Base-by-base conservation (phyloP, 768 basidiomycete genomes). In the Naganishia friedmannii region DNA sequence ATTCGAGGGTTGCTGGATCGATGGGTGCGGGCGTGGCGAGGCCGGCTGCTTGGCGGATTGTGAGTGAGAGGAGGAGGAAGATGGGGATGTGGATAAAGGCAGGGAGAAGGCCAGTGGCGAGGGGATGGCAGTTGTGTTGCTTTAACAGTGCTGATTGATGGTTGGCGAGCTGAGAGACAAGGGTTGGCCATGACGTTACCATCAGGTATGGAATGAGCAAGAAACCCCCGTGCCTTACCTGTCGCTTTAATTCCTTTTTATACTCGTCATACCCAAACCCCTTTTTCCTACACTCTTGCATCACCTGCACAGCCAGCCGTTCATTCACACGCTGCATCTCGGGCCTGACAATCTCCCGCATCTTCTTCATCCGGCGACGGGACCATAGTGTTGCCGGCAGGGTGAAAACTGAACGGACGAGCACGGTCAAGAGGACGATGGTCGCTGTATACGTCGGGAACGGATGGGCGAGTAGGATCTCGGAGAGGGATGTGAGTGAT, bases 331-430 rank as follows among this genome's bases (percentile, higher is more conserved):
- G 46, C 65, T 74, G 73, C 66, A 82, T 72, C 32, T 73, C 70
- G 1, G 82, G 82, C 19, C 71, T 45, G 13, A 82, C 82, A 10
- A 78, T 46, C 32, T 77, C 75, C n/a, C 70, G 66, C 2, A 77
- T 74, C 39, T 74, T 58, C 17, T 71, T 53, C 8, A 76, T 72
- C 19, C 80, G 65, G 17, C 60, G 32, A 12, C 80, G 70, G 63
- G 81, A 78, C 82, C 82, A 83, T 13, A 81, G 32, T 8, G 78
- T 77, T 42, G 78, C 63, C 0, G 82, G 82, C 0, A 83, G 70
- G 4, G 82, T 82, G 17, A 79, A 72, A 3, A 69, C 51, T 0
- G 77, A 66, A 8, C 82, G 74, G 23, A 82, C 70, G 1, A 76
- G 10, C 39, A 82, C 45, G 19, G 82, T 82, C 32, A 79, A 65